Conservation (phyloP, 1,139 yeast species). For the Yamadazyma dendronema region DNA sequence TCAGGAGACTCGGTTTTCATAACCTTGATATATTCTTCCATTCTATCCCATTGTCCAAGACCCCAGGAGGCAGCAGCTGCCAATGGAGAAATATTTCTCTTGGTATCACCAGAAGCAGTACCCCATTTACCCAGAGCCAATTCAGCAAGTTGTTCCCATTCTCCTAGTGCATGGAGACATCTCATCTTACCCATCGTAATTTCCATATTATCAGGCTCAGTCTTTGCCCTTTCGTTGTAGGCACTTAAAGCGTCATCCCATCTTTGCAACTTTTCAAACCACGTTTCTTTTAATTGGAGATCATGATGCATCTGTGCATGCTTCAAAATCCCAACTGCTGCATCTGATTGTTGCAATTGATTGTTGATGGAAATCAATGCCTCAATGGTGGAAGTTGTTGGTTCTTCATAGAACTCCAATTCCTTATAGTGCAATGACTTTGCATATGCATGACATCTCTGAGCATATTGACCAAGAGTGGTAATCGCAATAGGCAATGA, state of each 20-base stretch:
- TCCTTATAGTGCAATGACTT: conserved; percentile 96
- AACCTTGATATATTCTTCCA: conserved; percentile 86
- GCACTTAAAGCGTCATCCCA: conserved; percentile 98
- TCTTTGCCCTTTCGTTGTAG: conserved; percentile 68
- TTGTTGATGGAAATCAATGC: conserved; percentile 89
- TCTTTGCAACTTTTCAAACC: conserved; percentile 95
- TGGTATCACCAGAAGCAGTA: conserved; percentile 65
- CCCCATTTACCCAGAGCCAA: conserved; percentile 88
- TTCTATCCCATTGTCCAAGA: conserved; percentile 94
- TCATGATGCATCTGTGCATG: conserved; percentile 95
- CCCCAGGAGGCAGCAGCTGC: conserved; percentile 99
- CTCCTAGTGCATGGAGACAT: conserved; percentile 95
- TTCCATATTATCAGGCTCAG: conserved; percentile 62
- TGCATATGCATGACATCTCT: conserved; percentile 95
- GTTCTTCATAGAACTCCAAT: conserved; percentile 89
- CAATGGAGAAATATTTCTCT: conserved; percentile 88
- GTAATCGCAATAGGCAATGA: conserved; percentile 88
- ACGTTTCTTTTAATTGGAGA: conserved; percentile 88
- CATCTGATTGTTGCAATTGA: conserved; percentile 93
- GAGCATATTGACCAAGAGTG: conserved; percentile 90
- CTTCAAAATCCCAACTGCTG: conserved; percentile 94
- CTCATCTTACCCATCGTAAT: conserved; percentile 97
- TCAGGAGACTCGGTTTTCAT: conserved; percentile 94
- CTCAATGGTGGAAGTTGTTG: conserved; percentile 89
- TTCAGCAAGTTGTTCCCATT: conserved; percentile 91